Conservation (phyloP, 768 basidiomycete genomes). For the Hericium erinaceus region DNA sequence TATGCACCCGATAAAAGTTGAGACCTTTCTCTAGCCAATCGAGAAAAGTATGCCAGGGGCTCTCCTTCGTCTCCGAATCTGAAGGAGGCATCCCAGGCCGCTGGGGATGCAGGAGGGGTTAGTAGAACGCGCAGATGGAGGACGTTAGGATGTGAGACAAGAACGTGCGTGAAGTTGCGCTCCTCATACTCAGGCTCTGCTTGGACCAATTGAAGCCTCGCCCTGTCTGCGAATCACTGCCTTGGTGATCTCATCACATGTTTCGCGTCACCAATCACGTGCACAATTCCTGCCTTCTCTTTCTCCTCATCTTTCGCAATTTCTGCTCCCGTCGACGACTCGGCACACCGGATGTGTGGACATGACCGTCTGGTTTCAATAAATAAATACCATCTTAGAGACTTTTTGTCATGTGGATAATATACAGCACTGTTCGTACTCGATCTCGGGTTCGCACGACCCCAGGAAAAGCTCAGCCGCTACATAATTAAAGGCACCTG, state of each 20-base stretch:
- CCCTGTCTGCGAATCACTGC: neutral
- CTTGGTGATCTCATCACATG: neutral
- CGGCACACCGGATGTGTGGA: too few species aligned
- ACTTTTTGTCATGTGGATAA: too few species aligned
- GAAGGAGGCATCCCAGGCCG: neutral
- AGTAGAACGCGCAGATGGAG: neutral
- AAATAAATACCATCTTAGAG: too few species aligned
- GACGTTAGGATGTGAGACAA: neutral
- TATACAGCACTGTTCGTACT: too few species aligned
- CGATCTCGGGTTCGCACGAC: too few species aligned
- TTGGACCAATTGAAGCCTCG: neutral
- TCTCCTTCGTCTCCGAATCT: neutral
- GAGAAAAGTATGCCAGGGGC: neutral
- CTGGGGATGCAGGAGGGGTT: neutral
- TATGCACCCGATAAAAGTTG: slow-evolving; percentile 42
- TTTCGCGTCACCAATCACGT: neutral
- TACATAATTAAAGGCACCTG: too few species aligned
- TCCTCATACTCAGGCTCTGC: neutral
- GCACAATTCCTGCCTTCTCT: neutral
- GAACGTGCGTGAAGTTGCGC: neutral
- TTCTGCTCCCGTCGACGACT: too few species aligned
- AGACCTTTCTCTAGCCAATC: slow-evolving; percentile 15
- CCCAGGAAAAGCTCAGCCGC: too few species aligned
- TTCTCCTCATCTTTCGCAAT: too few species aligned
- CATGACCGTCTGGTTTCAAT: too few species aligned